Conservation (phyloP, 352 stramenopile species). For the Pythium plurisporium region DNA sequence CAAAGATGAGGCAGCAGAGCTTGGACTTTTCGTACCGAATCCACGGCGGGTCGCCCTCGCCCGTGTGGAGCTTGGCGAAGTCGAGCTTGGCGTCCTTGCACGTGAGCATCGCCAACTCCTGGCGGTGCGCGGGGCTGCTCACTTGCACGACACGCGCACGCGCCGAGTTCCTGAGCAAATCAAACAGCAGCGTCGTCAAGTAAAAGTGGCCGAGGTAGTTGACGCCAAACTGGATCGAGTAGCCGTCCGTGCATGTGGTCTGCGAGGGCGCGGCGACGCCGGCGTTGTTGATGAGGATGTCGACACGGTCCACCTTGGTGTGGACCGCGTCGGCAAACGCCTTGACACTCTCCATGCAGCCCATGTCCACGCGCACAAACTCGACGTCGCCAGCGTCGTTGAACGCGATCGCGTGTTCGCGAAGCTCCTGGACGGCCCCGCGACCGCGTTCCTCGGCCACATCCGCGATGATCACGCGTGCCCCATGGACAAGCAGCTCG, state of each 20-base stretch:
- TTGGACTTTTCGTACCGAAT: constrained; percentile 24
- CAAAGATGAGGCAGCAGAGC: constrained; percentile 20
- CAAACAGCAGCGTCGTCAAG: constrained; percentile 47
- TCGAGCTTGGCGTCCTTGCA: no score
- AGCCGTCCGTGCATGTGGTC: constrained; percentile 29
- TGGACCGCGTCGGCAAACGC: constrained; percentile 37
- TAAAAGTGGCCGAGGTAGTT: constrained; percentile 76
- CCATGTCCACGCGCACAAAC: constrained; percentile 44
- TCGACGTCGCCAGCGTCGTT: constrained; percentile 16
- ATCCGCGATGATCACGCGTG: constrained; percentile 74
- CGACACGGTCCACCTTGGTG: constrained; percentile 33
- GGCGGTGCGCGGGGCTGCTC: constrained; percentile 27
- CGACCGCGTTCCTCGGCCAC: constrained; percentile 6
- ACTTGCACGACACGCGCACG: constrained; percentile 37
- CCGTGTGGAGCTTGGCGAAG: constrained; percentile 11
- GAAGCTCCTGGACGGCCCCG: constrained; percentile 1
- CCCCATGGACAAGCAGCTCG: constrained; percentile 40
- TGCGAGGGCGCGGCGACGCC: constrained; percentile 37
- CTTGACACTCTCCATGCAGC: constrained; percentile 34
- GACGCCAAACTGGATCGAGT: constrained; percentile 63
- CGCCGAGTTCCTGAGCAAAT: constrained; percentile 24
- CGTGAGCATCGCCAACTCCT: no score
- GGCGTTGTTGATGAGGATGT: constrained; percentile 77
- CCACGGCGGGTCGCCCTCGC: constrained; percentile 9
- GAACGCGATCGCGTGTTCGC: neutral